Base-by-base conservation (phyloP, 2,329 filamentous ascomycete species). In the Colletotrichum eremochloae region DNA sequence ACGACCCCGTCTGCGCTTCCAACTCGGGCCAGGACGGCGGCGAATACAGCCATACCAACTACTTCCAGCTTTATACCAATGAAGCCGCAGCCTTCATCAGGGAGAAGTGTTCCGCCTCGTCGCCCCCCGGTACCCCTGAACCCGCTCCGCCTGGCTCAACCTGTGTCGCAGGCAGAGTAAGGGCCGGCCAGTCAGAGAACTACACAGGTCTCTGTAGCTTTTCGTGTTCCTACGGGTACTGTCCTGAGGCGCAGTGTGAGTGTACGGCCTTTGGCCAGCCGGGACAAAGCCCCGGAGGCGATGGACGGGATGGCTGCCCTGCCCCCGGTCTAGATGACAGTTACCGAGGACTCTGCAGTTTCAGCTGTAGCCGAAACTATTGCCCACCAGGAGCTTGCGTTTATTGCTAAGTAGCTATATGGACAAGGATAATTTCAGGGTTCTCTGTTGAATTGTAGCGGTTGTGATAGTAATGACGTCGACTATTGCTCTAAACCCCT, bases 311-410 rank as follows among this genome's bases (percentile, higher is more conserved):
- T 2, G 82, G 83, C 0, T 81, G 80, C 42, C 82, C 83, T 5
- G 61, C 80, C 2, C 60, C 76, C 0, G 80, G 80, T 2, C 74
- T 80, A 31, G 76, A 78, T 46, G 78, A 81, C 5, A 77, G 78
- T 1, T 87, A 86, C 71, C 72, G 80, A 46, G 84, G 84, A 0
- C 79, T 87, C n/a, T 87, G 85, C 74, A 84, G 81, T 67, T 87
- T 81, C 72, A 79, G 83, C 15, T 86, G 84, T 57, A 82, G 81
- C 71, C 82, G 85, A 75, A 84, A 83, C 0, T 86, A 86, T 69
- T 86, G 84, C 62, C 84, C 84, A 0, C 18, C 65, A 14, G 71
- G 53, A 80, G 80, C 80, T 14, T 81, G 80, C 65, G 63, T 68
- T 33, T 62, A 60, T 6, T 76, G 75, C 58, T 76, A 72, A 40